phyloP scores from a whole-genome alignment of 495 filamentous ascomycete species.

The Neurospora sp. region DNA sequence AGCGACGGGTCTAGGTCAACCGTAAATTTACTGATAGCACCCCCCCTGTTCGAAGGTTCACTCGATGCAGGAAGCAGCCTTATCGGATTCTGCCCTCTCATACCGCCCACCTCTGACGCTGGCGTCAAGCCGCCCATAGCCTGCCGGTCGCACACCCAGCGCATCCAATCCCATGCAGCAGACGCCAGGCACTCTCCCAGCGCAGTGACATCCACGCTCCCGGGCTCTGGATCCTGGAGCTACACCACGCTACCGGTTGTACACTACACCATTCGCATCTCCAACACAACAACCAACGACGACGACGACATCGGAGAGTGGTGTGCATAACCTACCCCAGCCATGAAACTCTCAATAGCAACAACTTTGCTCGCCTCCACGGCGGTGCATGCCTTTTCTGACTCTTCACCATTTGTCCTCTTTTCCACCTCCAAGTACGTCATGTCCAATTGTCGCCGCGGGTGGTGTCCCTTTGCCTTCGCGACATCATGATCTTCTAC shows the following conservation, averaged over 20 bases:
- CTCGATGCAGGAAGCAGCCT: background rate
- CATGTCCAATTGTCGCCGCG: background rate
- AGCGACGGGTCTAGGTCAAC: background rate
- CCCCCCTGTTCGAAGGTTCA: background rate
- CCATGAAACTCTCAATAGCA: slow-evolving; percentile 53
- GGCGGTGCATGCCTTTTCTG: slow-evolving; percentile 60
- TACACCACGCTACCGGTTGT: background rate
- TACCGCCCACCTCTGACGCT: background rate
- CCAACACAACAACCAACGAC: slow-evolving; percentile 6
- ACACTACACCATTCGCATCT: slow-evolving; percentile 4
- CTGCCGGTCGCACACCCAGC: background rate
- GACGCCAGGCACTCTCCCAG: background rate
- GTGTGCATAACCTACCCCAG: slow-evolving; percentile 14
- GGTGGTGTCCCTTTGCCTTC: background rate
- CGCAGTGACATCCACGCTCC: background rate
- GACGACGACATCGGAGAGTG: slow-evolving; percentile 5
- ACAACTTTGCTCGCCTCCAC: slow-evolving; percentile 52
- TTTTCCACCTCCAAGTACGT: slow-evolving; percentile 71
- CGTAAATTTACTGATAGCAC: background rate
- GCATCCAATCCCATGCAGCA: background rate
- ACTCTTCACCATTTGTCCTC: slow-evolving; percentile 80
- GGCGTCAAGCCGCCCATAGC: background rate
- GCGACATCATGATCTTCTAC: background rate
- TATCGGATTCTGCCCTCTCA: background rate
- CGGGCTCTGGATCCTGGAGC: background rate